A percentile compares a stretch with the other conserved stretches of the same genome.
Evolutionary conservation across 768 basidiomycete species (phyloP).

Genomic region (Rhodotorula taiwanensis): DNA sequence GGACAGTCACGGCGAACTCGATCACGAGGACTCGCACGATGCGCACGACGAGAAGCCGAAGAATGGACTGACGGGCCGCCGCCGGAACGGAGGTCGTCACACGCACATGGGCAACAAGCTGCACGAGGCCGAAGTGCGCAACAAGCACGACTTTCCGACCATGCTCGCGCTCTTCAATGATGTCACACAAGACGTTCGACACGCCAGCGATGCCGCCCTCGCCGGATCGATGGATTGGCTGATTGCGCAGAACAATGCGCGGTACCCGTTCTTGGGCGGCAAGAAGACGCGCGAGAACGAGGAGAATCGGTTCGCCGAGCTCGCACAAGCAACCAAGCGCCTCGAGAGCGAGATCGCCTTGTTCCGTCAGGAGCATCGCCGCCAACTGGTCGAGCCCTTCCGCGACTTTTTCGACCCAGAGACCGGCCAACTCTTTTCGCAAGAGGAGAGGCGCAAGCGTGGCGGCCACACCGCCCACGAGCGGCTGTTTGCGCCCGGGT

Average conservation of each 20-base stretch:
- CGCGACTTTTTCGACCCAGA: conserved; percentile 44
- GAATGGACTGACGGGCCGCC: neutral
- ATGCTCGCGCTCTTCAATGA: conserved; percentile 42
- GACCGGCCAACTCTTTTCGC: conserved; percentile 35
- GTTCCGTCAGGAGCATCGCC: conserved; percentile 43
- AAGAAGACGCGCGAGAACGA: neutral
- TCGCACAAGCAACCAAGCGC: conserved; percentile 3
- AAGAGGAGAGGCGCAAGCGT: conserved; percentile 36
- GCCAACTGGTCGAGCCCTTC: conserved; percentile 50
- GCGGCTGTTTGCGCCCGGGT: conserved; percentile 41
- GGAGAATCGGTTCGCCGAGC: conserved; percentile 8
- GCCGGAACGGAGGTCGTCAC: neutral
- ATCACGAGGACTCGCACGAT: neutral
- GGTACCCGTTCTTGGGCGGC: conserved; percentile 10
- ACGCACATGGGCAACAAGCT: conserved; percentile 8
- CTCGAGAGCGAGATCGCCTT: conserved; percentile 35
- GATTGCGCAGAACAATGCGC: conserved; percentile 22
- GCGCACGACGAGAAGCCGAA: neutral
- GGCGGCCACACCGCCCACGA: conserved; percentile 15
- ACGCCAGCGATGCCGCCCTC: conserved; percentile 35
- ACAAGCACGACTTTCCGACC: conserved; percentile 39
- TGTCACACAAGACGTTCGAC: conserved; percentile 38
- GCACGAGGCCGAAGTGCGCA: conserved; percentile 26
- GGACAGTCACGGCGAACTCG: too few species aligned
- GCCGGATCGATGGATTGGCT: conserved; percentile 42